phyloP scores from a whole-genome alignment of 2,329 filamentous ascomycete species.

The Teratosphaeria gauchensis region DNA sequence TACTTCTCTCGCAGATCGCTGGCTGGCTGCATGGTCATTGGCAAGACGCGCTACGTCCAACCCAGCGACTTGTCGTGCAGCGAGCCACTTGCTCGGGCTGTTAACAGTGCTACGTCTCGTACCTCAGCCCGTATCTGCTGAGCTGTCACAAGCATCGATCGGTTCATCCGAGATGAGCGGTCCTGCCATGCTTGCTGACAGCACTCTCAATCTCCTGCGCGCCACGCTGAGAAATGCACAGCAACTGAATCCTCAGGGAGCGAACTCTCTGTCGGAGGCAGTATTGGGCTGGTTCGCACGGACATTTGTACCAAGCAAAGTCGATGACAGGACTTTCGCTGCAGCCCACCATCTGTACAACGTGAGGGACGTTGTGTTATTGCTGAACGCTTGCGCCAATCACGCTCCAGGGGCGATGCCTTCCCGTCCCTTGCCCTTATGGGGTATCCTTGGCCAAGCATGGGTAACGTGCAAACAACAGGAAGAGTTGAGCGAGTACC shows the following conservation, averaged over 20 bases:
- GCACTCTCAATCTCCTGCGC: constrained; percentile 63
- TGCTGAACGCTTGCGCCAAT: constrained; percentile 63
- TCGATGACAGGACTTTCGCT: constrained; percentile 56
- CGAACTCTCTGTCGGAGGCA: constrained; percentile 57
- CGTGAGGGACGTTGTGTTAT: constrained; percentile 55
- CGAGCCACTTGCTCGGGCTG: constrained; percentile 61
- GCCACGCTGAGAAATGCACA: constrained; percentile 58
- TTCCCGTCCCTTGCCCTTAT: constrained; percentile 23
- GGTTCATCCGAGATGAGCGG: constrained; percentile 72
- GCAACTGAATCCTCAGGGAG: constrained; percentile 58
- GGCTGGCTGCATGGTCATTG: constrained; percentile 68
- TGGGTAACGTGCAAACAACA: constrained; percentile 34
- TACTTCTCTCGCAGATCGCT: constrained; percentile 40
- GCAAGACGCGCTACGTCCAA: constrained; percentile 62
- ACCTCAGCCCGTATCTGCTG: constrained; percentile 55
- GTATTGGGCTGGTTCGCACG: constrained; percentile 73
- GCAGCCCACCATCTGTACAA: constrained; percentile 53
- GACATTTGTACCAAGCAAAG: constrained; percentile 62
- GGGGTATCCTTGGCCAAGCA: constrained; percentile 34
- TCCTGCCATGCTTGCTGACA: constrained; percentile 68
- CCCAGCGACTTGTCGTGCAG: constrained; percentile 61
- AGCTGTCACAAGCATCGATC: constrained; percentile 63
- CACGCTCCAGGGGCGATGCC: constrained; percentile 23
- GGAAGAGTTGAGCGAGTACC: constrained; percentile 37
- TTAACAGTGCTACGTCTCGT: constrained; percentile 60